A percentile compares a stretch with the other conserved stretches of the same genome.
Evolutionary conservation across 495 filamentous ascomycete genomes (phyloP).

Genomic region (Hypoxylon trugodes): DNA sequence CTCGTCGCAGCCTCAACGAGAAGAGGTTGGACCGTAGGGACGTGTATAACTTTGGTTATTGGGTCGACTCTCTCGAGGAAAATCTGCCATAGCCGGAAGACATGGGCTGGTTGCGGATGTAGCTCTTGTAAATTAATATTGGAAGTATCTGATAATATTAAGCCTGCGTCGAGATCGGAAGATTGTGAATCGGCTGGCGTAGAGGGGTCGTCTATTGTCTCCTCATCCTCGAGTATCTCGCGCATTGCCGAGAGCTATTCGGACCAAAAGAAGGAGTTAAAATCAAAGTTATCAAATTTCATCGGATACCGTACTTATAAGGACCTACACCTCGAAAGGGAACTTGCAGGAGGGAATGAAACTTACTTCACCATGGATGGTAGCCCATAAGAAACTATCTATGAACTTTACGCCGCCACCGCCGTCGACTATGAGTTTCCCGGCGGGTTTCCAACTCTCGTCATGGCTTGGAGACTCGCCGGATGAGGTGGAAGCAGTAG

Average conservation of each 20-base stretch:
- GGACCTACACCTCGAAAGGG: neutral
- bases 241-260: slow-evolving; percentile 56
- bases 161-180: slow-evolving; percentile 52
- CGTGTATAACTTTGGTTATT: slow-evolving; percentile 74
- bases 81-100: slow-evolving; percentile 74
- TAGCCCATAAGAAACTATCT: slow-evolving; percentile 53
- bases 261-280: slow-evolving; percentile 17
- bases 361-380: slow-evolving; percentile 56
- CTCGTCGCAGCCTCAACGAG: slow-evolving; percentile 54
- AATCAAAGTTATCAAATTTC: slow-evolving; percentile 1
- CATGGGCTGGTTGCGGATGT: slow-evolving; percentile 70
- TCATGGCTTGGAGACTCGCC: slow-evolving; percentile 33
- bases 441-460: slow-evolving; percentile 49
- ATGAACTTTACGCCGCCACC: slow-evolving; percentile 56
- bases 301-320: neutral
- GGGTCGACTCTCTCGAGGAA: slow-evolving; percentile 75
- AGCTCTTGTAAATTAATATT: slow-evolving; percentile 50
- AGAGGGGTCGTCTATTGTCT: slow-evolving; percentile 41
- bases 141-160: slow-evolving; percentile 46
- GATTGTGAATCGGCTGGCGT: slow-evolving; percentile 40
- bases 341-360: neutral
- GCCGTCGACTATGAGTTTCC: slow-evolving; percentile 56
- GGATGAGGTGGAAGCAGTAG: slow-evolving; percentile 34
- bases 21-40: slow-evolving; percentile 66
- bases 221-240: slow-evolving; percentile 55